Percentiles rank a stretch among this genome's conserved stretches.
Conservation (phyloP, 345 rosid genomes). For the Stellera chamaejasme region DNA sequence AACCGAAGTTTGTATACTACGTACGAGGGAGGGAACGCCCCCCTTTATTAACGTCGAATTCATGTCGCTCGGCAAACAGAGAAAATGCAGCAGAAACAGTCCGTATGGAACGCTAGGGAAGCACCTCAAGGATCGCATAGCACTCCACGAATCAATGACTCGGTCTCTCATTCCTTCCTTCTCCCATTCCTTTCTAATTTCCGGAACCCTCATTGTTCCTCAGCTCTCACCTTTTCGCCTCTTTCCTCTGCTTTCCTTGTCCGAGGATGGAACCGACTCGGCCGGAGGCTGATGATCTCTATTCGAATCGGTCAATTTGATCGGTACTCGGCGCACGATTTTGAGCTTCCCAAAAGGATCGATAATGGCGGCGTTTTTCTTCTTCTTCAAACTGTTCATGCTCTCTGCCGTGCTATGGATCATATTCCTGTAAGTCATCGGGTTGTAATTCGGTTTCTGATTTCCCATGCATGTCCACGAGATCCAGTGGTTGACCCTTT, state of each 20-base stretch:
- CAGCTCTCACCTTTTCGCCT: conserved; percentile 11
- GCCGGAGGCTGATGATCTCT: no score
- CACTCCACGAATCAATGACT: conserved; percentile 18
- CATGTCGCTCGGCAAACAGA: background rate
- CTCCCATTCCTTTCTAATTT: conserved; percentile 13
- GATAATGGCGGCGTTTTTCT: conserved; percentile 66
- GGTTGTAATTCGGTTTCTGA: no score
- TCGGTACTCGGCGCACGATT: background rate
- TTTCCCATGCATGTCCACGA: no score
- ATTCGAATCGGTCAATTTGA: conserved; percentile 16
- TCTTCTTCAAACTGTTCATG: conserved; percentile 67
- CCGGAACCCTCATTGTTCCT: conserved; percentile 7
- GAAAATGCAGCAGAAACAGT: conserved; percentile 13
- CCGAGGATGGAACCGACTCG: no score
- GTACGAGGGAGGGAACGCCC: no score
- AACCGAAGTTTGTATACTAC: no score
- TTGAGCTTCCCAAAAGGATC: conserved; percentile 3
- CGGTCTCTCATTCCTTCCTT: conserved; percentile 15
- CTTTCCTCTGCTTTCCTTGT: background rate
- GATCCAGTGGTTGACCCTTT: background rate
- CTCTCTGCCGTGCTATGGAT: conserved; percentile 63
- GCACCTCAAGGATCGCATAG: conserved; percentile 42
- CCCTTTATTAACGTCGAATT: no score
- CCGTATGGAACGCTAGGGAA: conserved; percentile 28
- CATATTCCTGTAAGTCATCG: conserved; percentile 56